Conservation (phyloP, 2,329 filamentous ascomycete species). For the Ustilaginoidea virens region DNA sequence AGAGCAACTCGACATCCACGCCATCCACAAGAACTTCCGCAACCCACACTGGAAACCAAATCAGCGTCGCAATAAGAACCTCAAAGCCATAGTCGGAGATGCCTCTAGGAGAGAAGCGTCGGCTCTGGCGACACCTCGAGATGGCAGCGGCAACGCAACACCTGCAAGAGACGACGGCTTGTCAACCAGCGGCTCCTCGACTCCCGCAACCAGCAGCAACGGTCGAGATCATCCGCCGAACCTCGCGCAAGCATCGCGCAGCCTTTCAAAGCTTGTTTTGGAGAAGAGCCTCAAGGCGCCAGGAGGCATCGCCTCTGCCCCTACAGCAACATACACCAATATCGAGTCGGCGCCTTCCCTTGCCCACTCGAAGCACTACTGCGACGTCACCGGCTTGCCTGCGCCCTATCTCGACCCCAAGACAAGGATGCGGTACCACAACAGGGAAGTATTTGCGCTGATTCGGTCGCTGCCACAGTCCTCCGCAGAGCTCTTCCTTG, state of each 20-base stretch:
- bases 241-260: constrained; percentile 78
- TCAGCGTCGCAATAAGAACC: constrained; percentile 94
- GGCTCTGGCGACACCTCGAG: constrained; percentile 62
- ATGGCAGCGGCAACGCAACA: constrained; percentile 60
- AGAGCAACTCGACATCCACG: constrained; percentile 81
- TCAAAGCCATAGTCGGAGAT: constrained; percentile 91
- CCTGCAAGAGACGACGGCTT: constrained; percentile 36
- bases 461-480: constrained; percentile 70
- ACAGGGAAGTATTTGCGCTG: constrained; percentile 78
- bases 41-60: constrained; percentile 83
- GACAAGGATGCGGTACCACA: constrained; percentile 81
- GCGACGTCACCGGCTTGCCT: constrained; percentile 87
- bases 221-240: constrained; percentile 41
- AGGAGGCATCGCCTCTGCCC: constrained; percentile 28
- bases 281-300: constrained; percentile 54
- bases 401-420: constrained; percentile 91
- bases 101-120: constrained; percentile 82
- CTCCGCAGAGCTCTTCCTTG: constrained; percentile 74
- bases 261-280: constrained; percentile 72
- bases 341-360: constrained; percentile 89
- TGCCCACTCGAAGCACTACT: constrained; percentile 75
- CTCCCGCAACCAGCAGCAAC: constrained; percentile 29
- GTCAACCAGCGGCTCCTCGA: constrained; percentile 42
- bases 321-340: constrained; percentile 81
- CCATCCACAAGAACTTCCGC: constrained; percentile 76